Evolutionary conservation across 345 rosid genomes (phyloP).

Genomic region (Sonneratia alba): DNA sequence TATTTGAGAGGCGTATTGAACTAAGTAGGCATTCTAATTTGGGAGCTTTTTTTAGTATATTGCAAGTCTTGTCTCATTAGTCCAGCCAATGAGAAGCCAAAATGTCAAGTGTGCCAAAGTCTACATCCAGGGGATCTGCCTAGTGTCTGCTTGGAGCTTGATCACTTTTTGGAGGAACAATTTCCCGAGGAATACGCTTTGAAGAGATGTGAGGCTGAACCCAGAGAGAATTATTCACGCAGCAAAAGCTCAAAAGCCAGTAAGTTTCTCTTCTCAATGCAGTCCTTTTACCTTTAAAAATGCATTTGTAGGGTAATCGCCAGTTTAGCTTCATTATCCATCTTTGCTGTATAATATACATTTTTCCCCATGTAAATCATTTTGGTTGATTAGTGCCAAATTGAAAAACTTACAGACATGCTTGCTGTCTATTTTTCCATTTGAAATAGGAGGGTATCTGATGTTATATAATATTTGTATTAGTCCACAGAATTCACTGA

Average conservation of each 20-base stretch:
- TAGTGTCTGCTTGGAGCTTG: constrained; percentile 59
- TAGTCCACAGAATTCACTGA: neutral
- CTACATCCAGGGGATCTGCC: constrained; percentile 48
- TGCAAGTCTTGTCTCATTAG: constrained; percentile 51
- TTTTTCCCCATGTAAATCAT: neutral
- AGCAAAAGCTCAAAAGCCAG: constrained; percentile 16
- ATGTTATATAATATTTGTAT: neutral
- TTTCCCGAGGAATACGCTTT: constrained; percentile 53
- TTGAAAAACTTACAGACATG: neutral
- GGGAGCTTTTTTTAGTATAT: constrained; percentile 32
- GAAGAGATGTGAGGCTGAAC: constrained; percentile 33
- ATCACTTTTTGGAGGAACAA: constrained; percentile 43
- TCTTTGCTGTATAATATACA: neutral
- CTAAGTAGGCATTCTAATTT: neutral
- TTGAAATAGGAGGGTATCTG: neutral
- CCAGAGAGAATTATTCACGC: constrained; percentile 14
- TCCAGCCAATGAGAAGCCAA: constrained; percentile 30
- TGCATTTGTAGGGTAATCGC: neutral
- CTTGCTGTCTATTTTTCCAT: neutral
- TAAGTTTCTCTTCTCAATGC: neutral
- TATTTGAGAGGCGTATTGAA: neutral
- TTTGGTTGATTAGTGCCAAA: neutral
- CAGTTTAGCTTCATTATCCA: neutral
- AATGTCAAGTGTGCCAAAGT: constrained; percentile 54
- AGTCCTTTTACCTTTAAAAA: neutral